These are phyloP conservation scores for Ceriops decandra DNA, from an alignment of 345 rosid species.

Conservation along the genomic window DNA sequence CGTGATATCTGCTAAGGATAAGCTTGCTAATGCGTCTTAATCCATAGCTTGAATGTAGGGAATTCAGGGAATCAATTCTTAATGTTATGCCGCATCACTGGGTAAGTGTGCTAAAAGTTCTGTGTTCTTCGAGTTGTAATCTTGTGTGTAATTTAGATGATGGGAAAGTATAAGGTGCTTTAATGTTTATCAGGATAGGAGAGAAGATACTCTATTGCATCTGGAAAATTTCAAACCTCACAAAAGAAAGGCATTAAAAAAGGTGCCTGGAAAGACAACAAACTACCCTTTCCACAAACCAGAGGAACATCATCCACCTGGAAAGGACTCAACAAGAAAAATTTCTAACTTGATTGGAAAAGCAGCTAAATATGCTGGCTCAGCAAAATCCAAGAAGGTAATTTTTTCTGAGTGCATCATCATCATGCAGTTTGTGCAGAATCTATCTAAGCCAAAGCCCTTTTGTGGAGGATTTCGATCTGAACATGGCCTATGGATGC, in stretches of 20 bases:
- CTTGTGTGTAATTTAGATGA: constrained; percentile 5
- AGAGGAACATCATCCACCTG: constrained; percentile 87
- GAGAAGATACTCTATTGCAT: constrained; percentile 87
- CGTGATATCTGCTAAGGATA: constrained; percentile 16
- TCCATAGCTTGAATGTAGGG: constrained; percentile 89
- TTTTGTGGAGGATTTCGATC: too few species aligned
- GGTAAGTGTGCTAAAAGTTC: constrained; percentile 46
- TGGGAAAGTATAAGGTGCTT: constrained; percentile 14
- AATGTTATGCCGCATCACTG: constrained; percentile 95
- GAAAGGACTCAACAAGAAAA: constrained; percentile 80
- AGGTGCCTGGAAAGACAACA: constrained; percentile 58
- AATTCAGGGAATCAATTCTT: constrained; percentile 91
- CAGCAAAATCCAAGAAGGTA: constrained; percentile 90
- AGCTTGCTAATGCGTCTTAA: constrained; percentile 35
- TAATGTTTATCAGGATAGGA: constrained; percentile 70
- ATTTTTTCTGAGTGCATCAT: constrained; percentile 4
- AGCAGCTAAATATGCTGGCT: constrained; percentile 81
- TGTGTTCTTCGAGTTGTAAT: constrained; percentile 3
- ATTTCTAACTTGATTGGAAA: constrained; percentile 80
- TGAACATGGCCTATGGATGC: too few species aligned
- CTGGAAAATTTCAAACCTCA: constrained; percentile 85
- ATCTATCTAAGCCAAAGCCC: neutral
- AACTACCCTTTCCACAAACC: constrained; percentile 86
- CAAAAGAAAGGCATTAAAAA: constrained; percentile 79
- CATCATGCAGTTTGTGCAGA: constrained; percentile 1